Base-by-base conservation (phyloP, 371 early-diverging fungal species). In the Mortierella sp. region DNA sequence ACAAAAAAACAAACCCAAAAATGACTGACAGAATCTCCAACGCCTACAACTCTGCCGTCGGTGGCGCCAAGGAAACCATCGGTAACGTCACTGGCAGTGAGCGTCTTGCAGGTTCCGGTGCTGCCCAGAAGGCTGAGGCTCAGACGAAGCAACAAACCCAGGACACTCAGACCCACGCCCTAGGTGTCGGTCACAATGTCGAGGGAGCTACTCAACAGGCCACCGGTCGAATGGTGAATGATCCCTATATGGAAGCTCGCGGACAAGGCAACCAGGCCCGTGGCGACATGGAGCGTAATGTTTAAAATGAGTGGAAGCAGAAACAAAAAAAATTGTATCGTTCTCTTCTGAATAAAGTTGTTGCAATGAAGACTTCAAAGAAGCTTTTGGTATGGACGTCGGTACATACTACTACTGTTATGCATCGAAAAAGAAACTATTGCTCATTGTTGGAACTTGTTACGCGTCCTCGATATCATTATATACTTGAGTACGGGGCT, bases 41-140 rank as follows among this genome's bases (percentile, higher is more conserved):
- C 66, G 66, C 72, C 46, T 66, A 72, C 55, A 61, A 66, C 57
- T 47, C 61, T 17, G n/a, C 66, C 58, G 42, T 72, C 32, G 72
- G 66, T 31, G 44, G 54, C 48, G 58, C 62, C 48, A 72, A 72
- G 58, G n/a, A 44, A 21, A 44, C 17, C 0, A 7, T 44, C 44
- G 44, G 44, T 8, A 48, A 43, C 30, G 31, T 43, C 24, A 17
- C 44, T 28, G 57, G 57, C 31, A 64, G 26, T 43, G 42, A 64
- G 14, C 28, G 30, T 23, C 34, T 64, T 4, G 72, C 62, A 2
- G 53, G 62, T 15, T 21, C 50, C 19, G 72, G 72, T 28, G 67
- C 67, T 46, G 49, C 50, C 34, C 66, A 72, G 37, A 60, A 61
- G 49, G 44, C 62, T 43, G 19, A 60, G 11, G 72, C 62, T 28